Conservation (phyloP, 2,329 filamentous ascomycete genomes). For the Pestalotiopsis sp. region DNA sequence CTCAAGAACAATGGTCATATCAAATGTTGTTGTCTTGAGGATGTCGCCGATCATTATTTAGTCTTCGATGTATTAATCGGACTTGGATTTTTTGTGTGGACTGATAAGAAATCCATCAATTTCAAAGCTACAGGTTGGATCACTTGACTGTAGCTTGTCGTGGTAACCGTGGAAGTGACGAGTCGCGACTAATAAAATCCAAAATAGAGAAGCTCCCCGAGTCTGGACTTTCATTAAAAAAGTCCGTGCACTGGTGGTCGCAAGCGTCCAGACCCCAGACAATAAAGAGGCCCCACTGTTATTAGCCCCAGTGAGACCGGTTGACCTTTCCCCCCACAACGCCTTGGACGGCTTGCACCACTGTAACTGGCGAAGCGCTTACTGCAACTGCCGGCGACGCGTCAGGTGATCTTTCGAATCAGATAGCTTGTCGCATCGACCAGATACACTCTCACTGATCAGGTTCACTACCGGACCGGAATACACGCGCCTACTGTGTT, state of each 20-base stretch:
- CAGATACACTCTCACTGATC: too few relatives aligned
- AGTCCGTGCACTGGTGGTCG: background rate
- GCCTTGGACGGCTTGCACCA: background rate
- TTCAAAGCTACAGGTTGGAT: too few relatives aligned
- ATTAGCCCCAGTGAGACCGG: background rate
- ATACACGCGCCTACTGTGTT: background rate
- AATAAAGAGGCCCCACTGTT: background rate
- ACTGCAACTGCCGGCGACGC: background rate
- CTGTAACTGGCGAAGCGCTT: background rate
- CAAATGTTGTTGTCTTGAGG: constrained; percentile 22
- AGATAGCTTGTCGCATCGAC: background rate
- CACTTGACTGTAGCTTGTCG: too few relatives aligned
- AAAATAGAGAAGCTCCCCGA: background rate
- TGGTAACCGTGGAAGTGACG: too few relatives aligned
- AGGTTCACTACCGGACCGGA: background rate
- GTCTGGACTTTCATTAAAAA: background rate
- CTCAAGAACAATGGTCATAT: constrained; percentile 33
- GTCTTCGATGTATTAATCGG: too few relatives aligned
- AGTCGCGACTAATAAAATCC: too few relatives aligned
- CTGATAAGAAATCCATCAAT: too few relatives aligned
- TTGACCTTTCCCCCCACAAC: background rate
- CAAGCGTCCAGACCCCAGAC: background rate
- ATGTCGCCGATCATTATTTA: too few relatives aligned
- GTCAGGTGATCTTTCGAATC: background rate
- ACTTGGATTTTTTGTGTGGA: too few relatives aligned